These are phyloP conservation scores for Xylaria sp. DNA, from an alignment of 2,329 filamentous ascomycete genomes.

Conservation along the genomic window DNA sequence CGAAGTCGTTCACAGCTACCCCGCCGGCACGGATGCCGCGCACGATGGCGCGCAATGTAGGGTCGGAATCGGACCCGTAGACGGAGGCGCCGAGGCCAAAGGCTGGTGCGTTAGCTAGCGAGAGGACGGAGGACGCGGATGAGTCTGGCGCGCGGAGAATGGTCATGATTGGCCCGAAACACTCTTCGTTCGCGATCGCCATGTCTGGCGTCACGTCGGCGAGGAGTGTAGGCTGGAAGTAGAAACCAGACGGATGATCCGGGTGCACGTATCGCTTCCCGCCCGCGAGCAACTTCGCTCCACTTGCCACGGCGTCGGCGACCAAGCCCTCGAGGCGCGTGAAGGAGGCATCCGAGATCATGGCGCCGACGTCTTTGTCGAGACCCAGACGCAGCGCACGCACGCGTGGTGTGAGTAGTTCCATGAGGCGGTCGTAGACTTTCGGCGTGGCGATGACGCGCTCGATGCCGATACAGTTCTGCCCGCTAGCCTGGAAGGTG, in stretches of 20 bases:
- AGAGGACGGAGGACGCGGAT: conserved; percentile 71
- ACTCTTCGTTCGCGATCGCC: conserved; percentile 88
- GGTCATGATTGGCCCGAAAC: conserved; percentile 91
- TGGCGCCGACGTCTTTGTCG: conserved; percentile 84
- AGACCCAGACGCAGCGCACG: conserved; percentile 80
- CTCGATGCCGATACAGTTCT: conserved; percentile 98
- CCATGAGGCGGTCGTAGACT: conserved; percentile 79
- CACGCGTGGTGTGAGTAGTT: conserved; percentile 78
- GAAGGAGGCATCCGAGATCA: conserved; percentile 85
- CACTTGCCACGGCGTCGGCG: conserved; percentile 77
- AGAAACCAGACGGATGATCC: conserved; percentile 80
- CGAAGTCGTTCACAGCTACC: conserved; percentile 97
- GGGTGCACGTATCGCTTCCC: conserved; percentile 79
- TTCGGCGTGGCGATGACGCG: conserved; percentile 83
- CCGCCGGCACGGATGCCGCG: conserved; percentile 81
- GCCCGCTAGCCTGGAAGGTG: conserved; percentile 93
- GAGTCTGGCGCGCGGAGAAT: conserved; percentile 79
- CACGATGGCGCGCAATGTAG: conserved; percentile 72
- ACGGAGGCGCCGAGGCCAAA: conserved; percentile 92
- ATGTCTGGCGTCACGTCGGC: conserved; percentile 89
- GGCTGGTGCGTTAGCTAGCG: conserved; percentile 82
- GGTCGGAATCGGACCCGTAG: conserved; percentile 75
- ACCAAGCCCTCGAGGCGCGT: conserved; percentile 80
- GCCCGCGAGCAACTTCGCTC: conserved; percentile 84
- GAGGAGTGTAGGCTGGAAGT: conserved; percentile 91